Base-by-base conservation (phyloP, 208 protist genomes). In the Tetramitus jugosus region DNA sequence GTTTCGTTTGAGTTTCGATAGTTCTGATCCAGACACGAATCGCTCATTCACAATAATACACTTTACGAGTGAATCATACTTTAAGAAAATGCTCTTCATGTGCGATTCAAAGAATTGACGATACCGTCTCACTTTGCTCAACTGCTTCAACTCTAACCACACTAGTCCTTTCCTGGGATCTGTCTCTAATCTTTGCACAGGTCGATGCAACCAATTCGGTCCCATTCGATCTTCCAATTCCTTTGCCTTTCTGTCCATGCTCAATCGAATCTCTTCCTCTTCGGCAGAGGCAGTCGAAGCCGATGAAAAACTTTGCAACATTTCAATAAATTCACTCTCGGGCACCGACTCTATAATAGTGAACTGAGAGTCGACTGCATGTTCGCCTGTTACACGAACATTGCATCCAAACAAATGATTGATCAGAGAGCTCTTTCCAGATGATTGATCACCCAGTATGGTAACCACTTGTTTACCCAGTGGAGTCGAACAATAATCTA, bases 361-460 rank as follows among this genome's bases (percentile, higher is more conserved):
- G 37, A 74, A 74, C 20, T 74, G 67, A 26, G 67, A 53, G 26
- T 74, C 67, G n/a, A 74, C 53, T 20, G 67, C 67, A 45, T 74
- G 33, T 29, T 1, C 26, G 26, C 67, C 67, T 7, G 67, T 74
- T 74, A 39, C 67, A 29, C 67, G 8, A 39, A 74, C 37, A 26
- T 3, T 3, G 3, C 10, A 26, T 7, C 31, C 35, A 37, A 74
- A 74, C 53, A 74, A 37, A 74, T 74, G 39, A 74, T 74, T 74
- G 37, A 74, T 53, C 2, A 74, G 35, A 42, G 40, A 53, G 23
- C 42, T 53, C 37, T 74, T 74, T 3, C 67, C 67, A n/a, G 62
- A 42, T n/a, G 62, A 68, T 68, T 68, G 62, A 68, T 39, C 33
- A 43, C 62, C 62, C 29, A 68, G 33, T 3, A 39, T 29, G 17